A percentile compares a stretch with the other conserved stretches of the same genome.
These are phyloP conservation scores for Arthrobotrys megalospora DNA, from an alignment of 2,329 filamentous ascomycete genomes.

Conservation along the genomic window DNA sequence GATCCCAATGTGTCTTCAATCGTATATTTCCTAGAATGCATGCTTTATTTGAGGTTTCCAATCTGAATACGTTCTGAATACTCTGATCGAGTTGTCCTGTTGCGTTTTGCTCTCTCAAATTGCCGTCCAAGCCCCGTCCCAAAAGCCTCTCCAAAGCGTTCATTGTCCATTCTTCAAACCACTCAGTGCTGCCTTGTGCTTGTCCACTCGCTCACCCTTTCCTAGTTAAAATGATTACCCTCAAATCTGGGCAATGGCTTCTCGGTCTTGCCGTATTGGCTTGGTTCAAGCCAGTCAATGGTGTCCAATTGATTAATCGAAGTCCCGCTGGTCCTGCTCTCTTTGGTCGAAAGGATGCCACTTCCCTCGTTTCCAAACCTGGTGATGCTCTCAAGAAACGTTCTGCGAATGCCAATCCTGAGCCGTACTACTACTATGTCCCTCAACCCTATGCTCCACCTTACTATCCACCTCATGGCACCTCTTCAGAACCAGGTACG, in stretches of 20 bases:
- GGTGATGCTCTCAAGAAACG: slow-evolving; percentile 40
- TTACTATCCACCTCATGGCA: slow-evolving; percentile 25
- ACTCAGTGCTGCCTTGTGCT: background rate
- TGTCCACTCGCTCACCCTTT: slow-evolving; percentile 28
- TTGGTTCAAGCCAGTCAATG: slow-evolving; percentile 32
- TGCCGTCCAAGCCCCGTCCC: background rate
- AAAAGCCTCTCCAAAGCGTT: background rate
- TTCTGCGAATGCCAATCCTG: slow-evolving; percentile 41
- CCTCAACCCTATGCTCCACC: slow-evolving; percentile 31
- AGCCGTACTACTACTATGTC: slow-evolving; percentile 51
- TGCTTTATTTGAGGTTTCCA: too few species aligned
- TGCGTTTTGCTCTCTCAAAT: background rate
- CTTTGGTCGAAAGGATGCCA: slow-evolving; percentile 42
- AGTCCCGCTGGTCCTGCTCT: slow-evolving; percentile 47
- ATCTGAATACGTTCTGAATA: too few species aligned
- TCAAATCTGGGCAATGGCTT: slow-evolving; percentile 39
- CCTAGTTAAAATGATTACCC: slow-evolving; percentile 34
- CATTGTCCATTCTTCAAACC: background rate
- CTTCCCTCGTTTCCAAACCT: slow-evolving; percentile 33
- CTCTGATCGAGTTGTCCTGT: background rate
- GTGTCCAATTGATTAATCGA: slow-evolving; percentile 34
- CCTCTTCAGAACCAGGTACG: slow-evolving; percentile 12
- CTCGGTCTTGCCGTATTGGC: slow-evolving; percentile 36
- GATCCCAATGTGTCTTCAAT: background rate
- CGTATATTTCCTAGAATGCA: background rate